phyloP scores from a whole-genome alignment of 2,329 filamentous ascomycete species.

The Venturia aucupariae region DNA sequence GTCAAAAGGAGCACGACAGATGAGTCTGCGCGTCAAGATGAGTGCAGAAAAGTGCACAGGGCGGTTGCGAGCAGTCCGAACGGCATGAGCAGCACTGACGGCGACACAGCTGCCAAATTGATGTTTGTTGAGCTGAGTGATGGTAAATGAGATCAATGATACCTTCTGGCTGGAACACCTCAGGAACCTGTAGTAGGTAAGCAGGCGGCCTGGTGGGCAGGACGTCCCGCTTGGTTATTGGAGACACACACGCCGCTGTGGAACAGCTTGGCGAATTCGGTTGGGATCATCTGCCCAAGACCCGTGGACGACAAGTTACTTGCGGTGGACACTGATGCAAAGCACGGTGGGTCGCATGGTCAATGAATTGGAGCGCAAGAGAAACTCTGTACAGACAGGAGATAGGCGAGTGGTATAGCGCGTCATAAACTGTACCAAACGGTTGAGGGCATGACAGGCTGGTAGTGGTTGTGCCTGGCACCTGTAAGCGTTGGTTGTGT shows the following conservation, averaged over 20 bases:
- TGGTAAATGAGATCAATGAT: background rate
- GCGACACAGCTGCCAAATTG: constrained; percentile 1
- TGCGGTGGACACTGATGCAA: background rate
- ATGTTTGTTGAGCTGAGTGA: background rate
- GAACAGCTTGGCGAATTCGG: background rate
- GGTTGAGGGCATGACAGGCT: constrained; percentile 3
- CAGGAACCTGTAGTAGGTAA: background rate
- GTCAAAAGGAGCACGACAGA: background rate
- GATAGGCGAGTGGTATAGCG: background rate
- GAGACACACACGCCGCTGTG: constrained; percentile 2
- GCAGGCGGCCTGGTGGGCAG: background rate
- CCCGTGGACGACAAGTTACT: background rate
- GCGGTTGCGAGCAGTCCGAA: background rate
- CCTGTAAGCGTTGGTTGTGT: background rate
- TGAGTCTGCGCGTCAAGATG: background rate
- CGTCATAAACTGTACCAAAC: background rate
- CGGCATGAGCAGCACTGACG: background rate
- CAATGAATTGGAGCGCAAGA: background rate
- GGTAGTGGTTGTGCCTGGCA: constrained; percentile 5
- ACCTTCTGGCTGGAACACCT: background rate
- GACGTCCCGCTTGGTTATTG: background rate
- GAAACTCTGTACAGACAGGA: background rate
- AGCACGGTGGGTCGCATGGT: background rate
- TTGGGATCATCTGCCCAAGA: background rate
- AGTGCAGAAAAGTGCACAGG: background rate